A percentile compares a stretch with the other conserved stretches of the same genome.
These are phyloP conservation scores for Triadica sebifera DNA, from an alignment of 345 rosid species.

Conservation along the genomic window DNA sequence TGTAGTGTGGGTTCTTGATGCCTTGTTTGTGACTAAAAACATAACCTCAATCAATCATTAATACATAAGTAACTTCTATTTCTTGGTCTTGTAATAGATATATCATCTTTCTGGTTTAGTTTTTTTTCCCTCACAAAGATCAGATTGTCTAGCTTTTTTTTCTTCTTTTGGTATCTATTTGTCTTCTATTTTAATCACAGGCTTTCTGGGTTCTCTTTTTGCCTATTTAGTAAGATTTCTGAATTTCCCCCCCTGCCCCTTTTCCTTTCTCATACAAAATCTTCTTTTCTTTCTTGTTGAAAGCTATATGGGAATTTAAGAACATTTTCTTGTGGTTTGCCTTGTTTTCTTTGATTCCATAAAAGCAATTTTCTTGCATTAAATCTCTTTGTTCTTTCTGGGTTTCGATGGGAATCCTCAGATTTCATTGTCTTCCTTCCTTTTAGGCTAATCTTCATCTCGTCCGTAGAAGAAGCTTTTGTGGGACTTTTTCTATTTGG, in stretches of 20 bases:
- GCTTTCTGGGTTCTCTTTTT: constrained; percentile 1
- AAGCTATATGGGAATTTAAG: neutral
- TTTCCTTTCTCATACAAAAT: neutral
- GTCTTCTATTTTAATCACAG: neutral
- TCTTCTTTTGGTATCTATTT: constrained; percentile 9
- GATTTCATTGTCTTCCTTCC: constrained; percentile 15
- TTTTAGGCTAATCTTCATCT: constrained; percentile 4
- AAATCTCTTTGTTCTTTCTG: neutral
- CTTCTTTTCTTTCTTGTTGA: neutral
- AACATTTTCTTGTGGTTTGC: constrained; percentile 6
- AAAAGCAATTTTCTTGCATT: neutral
- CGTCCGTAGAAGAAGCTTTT: neutral
- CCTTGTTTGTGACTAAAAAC: constrained; percentile 9
- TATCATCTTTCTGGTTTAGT: neutral
- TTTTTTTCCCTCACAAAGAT: neutral
- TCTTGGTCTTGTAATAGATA: neutral
- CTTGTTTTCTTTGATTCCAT: neutral
- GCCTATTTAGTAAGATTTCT: constrained; percentile 23
- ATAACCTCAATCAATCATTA: constrained; percentile 38
- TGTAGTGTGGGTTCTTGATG: constrained; percentile 4
- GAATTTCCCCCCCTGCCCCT: constrained; percentile 2
- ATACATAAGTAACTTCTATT: neutral
- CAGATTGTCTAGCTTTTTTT: neutral
- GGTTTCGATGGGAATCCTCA: neutral
- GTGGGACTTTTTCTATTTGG: constrained; percentile 29